These are phyloP conservation scores for Trichomonas vaginalis DNA, from an alignment of 208 protist species.

Conservation along the genomic window DNA sequence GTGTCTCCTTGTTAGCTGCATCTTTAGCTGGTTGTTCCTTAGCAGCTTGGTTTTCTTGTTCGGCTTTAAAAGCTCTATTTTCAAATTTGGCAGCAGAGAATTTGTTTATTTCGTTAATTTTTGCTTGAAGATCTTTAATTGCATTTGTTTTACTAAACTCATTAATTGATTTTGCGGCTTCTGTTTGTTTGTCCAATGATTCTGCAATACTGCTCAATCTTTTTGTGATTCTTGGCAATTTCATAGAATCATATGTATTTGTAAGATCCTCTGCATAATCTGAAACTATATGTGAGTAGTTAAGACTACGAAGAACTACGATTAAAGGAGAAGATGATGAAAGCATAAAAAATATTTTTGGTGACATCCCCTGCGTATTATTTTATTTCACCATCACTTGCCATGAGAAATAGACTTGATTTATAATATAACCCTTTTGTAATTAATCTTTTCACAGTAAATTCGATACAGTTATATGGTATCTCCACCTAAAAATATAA, in stretches of 20 bases:
- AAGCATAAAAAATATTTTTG: no score
- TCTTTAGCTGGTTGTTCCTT: no score
- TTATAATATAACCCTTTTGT: no score
- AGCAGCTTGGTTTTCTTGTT: no score
- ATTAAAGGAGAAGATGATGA: not conserved
- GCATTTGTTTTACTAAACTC: not conserved
- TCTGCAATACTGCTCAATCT: not conserved
- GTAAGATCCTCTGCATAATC: not conserved
- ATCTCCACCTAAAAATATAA: no score
- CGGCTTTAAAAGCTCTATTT: not conserved
- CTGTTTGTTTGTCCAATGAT: not conserved
- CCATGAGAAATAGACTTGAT: no score
- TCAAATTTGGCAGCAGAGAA: not conserved
- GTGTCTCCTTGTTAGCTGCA: no score
- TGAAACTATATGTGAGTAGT: not conserved
- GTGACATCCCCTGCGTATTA: no score
- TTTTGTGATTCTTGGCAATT: not conserved
- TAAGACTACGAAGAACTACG: not conserved
- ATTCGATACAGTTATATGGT: no score
- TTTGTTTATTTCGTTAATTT: not conserved
- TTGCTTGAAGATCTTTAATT: not conserved
- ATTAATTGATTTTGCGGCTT: not conserved
- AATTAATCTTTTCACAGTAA: no score
- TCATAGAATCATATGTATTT: not conserved
- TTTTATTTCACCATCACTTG: no score